Evolutionary conservation across 2,329 filamentous ascomycete genomes (phyloP).

Genomic region (Hypoxylon sp.): DNA sequence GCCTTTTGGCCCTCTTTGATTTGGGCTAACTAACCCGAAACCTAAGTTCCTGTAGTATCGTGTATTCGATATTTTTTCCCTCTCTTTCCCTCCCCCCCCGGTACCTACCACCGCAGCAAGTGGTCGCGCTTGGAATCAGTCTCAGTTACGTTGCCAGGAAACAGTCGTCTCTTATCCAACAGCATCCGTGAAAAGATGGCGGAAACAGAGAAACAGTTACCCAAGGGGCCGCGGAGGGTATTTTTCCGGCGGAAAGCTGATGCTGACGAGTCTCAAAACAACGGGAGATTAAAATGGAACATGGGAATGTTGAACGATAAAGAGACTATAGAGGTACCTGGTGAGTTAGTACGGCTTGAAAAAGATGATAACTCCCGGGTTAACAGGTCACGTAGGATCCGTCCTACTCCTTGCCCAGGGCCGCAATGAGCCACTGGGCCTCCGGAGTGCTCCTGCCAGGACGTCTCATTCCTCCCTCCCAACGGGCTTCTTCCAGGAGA

Average conservation of each 20-base stretch:
- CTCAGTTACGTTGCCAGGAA: background rate
- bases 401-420: slow-evolving; percentile 68
- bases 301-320: slow-evolving; percentile 88
- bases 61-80: background rate
- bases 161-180: background rate
- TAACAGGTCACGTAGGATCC: slow-evolving; percentile 60
- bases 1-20: background rate
- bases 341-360: slow-evolving; percentile 59
- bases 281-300: slow-evolving; percentile 59
- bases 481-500: slow-evolving; percentile 57
- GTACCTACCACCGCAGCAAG: background rate
- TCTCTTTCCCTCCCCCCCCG: background rate
- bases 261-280: slow-evolving; percentile 15
- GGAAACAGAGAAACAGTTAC: slow-evolving; percentile 22
- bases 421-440: slow-evolving; percentile 70
- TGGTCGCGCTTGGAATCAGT: background rate
- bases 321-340: slow-evolving; percentile 87
- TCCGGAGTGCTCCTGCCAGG: slow-evolving; percentile 68
- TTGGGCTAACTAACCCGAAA: background rate
- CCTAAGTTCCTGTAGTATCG: background rate
- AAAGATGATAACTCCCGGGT: slow-evolving; percentile 1
- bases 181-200: slow-evolving; percentile 30
- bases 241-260: slow-evolving; percentile 37
- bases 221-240: slow-evolving; percentile 37
- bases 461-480: slow-evolving; percentile 70